Evolutionary conservation across 805 yeast genomes (phyloP).

Genomic region (Starmera dryadoides): DNA sequence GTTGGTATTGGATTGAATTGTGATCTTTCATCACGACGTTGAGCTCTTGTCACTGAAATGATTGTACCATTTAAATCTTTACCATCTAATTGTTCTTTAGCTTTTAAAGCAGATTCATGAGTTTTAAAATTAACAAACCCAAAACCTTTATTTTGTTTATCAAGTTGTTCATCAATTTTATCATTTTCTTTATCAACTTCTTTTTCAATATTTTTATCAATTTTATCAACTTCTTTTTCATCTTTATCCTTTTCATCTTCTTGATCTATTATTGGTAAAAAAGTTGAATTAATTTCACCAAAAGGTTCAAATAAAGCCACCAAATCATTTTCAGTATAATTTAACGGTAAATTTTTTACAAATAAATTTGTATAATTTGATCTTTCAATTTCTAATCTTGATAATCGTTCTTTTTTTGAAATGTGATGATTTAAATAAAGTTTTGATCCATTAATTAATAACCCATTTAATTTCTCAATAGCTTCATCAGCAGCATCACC

Average conservation of each 20-base stretch:
- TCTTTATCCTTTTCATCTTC: constrained; percentile 4
- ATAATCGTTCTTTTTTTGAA: constrained; percentile 49
- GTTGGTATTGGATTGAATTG: no score
- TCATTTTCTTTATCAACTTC: not conserved
- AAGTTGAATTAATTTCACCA: constrained; percentile 44
- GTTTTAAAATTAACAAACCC: constrained; percentile 44
- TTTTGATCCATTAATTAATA: constrained; percentile 25
- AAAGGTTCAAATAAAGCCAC: constrained; percentile 34
- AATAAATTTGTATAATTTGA: constrained; percentile 45
- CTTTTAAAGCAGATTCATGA: constrained; percentile 39
- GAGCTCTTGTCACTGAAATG: constrained; percentile 37
- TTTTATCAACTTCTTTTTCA: not conserved
- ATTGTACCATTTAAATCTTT: constrained; percentile 25
- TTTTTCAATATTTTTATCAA: not conserved
- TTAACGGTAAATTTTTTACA: constrained; percentile 37
- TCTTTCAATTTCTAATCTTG: constrained; percentile 34
- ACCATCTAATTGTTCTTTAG: constrained; percentile 41
- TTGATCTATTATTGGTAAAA: constrained; percentile 38
- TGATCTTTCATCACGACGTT: constrained; percentile 29
- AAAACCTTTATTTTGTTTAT: constrained; percentile 23
- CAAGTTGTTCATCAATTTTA: not conserved
- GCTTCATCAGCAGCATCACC: constrained; percentile 53
- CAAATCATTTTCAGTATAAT: constrained; percentile 30
- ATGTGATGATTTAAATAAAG: constrained; percentile 52
- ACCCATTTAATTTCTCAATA: constrained; percentile 45